Base-by-base conservation (phyloP, 1,284 basidiomycete species). In the Ustilago crameri region DNA sequence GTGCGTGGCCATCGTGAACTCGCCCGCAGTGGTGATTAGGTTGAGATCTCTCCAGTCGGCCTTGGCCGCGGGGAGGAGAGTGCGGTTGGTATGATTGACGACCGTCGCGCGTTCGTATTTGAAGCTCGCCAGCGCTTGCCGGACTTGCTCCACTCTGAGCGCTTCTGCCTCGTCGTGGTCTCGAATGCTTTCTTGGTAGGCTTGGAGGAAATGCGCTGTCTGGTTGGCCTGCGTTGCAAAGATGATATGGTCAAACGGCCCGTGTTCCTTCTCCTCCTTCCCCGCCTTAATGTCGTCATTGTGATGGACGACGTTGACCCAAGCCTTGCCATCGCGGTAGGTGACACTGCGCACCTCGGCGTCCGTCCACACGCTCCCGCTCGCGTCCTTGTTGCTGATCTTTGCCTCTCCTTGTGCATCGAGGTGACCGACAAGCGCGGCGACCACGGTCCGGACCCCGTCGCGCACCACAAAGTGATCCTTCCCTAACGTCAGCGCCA, bases 191-290 rank as follows among this genome's bases (percentile, higher is more conserved):
- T 41, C 48, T 3, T 32, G n/a, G 44, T 74, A 78, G 20, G 32
- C 35, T 17, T 51, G 45, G n/a, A 79, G 40, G 20, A 78, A 69
- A 14, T 44, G 48, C 3, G 70, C 70, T 1, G 69, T 65, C 49
- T 79, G 76, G 40, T 80, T 78, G 8, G 80, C 80, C 47, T 81
- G 80, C 23, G 80, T 82, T 5, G 79, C 80, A 44, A 82, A 75
- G 20, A 82, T 74, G 37, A 82, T 43, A 46, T 82, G 76, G 49
- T 79, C 60, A 46, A 74, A 82, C 3, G 58, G 59, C 14, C 76
- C 72, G 18, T 74, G 62, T 51, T 44, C 24, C 23, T 42, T 24
- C 40, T 40, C 49, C 62, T 46, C 45, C 34, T 40, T 40, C 20
- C 24, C 40, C 2, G 22, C 27, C 12, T 43, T 18, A 3, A 26